Percentiles rank a stretch among this genome's conserved stretches.
Evolutionary conservation across 208 protist genomes (phyloP).

Genomic region (Acanthamoeba royreba): DNA sequence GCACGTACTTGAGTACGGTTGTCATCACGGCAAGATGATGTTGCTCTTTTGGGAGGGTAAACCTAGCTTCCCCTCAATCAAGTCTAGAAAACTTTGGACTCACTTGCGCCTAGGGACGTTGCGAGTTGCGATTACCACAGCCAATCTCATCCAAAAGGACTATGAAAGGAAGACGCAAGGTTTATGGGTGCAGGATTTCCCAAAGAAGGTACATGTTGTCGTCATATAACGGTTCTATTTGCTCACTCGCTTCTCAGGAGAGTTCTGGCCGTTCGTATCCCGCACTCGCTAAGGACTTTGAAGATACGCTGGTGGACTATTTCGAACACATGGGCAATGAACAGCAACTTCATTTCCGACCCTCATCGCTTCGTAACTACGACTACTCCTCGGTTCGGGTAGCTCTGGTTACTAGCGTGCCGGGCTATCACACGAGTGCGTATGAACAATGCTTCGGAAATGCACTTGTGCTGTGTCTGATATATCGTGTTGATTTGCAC

Average conservation of each 20-base stretch:
- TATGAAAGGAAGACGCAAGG: constrained; percentile 30
- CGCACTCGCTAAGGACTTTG: neutral
- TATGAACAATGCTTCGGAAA: neutral
- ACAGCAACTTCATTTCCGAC: neutral
- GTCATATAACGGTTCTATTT: too few relatives aligned
- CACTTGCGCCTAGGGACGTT: neutral
- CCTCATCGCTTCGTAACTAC: neutral
- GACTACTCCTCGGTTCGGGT: neutral
- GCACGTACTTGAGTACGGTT: neutral
- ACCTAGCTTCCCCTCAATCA: too few relatives aligned
- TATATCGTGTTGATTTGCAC: neutral
- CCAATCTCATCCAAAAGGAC: constrained; percentile 22
- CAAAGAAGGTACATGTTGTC: neutral
- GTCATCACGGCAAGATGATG: constrained; percentile 34
- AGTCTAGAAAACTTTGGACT: too few relatives aligned
- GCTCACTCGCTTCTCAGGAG: neutral
- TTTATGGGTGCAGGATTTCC: constrained; percentile 12
- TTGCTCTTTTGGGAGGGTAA: neutral
- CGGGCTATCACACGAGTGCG: neutral
- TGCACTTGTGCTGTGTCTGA: neutral
- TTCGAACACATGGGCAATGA: neutral
- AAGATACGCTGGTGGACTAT: neutral
- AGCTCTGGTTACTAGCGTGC: neutral
- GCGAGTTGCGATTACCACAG: constrained; percentile 21
- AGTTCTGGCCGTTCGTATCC: neutral